Evolutionary conservation across 2,329 filamentous ascomycete species (phyloP), one percentile per base, ranked within the genome.

Genomic region (Fonsecaea nubica): DNA sequence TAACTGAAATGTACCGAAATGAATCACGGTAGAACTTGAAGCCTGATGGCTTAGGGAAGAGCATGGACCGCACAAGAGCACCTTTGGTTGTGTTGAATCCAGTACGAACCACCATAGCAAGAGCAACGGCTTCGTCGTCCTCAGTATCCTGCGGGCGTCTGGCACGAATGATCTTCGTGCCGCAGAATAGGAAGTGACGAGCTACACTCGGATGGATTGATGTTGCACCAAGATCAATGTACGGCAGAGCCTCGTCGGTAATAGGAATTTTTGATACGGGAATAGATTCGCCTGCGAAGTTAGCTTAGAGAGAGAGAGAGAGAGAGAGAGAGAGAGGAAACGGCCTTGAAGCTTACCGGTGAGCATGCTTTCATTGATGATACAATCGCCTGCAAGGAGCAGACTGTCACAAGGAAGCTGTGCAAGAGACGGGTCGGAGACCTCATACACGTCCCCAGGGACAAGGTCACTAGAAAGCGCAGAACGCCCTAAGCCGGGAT

Each of bases 21-120:
- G 94, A 97, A 77, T 99, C 95, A 50, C 92, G 88, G 77, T 99
- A 99, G 77, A 99, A 99, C 75, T 96, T 98, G 86, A 99, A 99
- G 0, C 94, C 94, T 0, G 94, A 97, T 1, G 95, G 95, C 75
- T 99, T 99, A 0, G 95, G 96, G 76, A 99, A 99, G 42, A 99
- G 86, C 94, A 99, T 99, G 0, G 95, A 98, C 30, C 95, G 90
- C 66, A 99, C 93, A 18, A 99, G 82, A 9, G 95, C 92, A 30
- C 95, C 95, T 77, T 99, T 99, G 1, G 95, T 99, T 0, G 95
- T 99, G 77, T 96, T 96, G 80, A 99, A 99, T 1, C 95, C 95
- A 2, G 93, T 99, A 69, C 95, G 88, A 33, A 97, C 89, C 15
- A 97, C 93, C 79, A 99, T 89, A 12, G 94, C 95, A 40, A 99